Evolutionary conservation across 2,329 filamentous ascomycete species (phyloP), one percentile per base, ranked within the genome.

Genomic region (Calonectria fujianensis): DNA sequence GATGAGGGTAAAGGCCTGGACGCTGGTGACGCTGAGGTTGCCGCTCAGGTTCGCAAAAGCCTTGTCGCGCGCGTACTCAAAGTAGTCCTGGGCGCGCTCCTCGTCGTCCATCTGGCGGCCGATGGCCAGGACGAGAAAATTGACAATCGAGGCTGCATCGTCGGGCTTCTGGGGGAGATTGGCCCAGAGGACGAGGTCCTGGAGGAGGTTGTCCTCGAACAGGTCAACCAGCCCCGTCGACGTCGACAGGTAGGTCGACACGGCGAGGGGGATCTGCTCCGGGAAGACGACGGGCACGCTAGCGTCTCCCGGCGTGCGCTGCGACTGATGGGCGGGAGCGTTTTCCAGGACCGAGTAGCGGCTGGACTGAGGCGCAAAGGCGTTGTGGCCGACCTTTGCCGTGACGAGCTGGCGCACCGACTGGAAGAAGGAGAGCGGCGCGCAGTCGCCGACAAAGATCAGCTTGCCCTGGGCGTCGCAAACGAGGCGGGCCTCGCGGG

Each of bases 391-490:
- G 41, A 90, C 86, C 8, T 86, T 83, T 0, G 84, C 86, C 0
- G 87, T 89, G 29, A 91, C 88, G 24, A 91, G 85, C 76, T 89
- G 87, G 2, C 89, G 85, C 9, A 91, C 87, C 0, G 88, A 90
- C 76, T 90, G 89, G 76, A 91, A 91, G 74, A 91, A 88, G 0
- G 89, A 91, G 27, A 91, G 82, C 0, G 89, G 89, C 6, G 89
- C 89, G 76, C 89, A 91, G 78, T 91, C 89, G 7, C 89, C 89
- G 31, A 91, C 89, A 78, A 91, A 91, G 37, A 90, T 88, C 29
- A 90, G 80, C 77, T 90, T 90, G 0, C 89, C 89, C 72, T 89
- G 88, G 0, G 88, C 85, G 75, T 91, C 89, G 52, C 87, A 87
- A 0, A 91, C 82, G 7, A 91, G 82, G 3, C 89, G 84, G 3